A percentile compares a stretch with the other conserved stretches of the same genome.
Evolutionary conservation across 176 grass and related monocot species (phyloP).

Genomic region (bread wheat (Triticum aestivum)): DNA sequence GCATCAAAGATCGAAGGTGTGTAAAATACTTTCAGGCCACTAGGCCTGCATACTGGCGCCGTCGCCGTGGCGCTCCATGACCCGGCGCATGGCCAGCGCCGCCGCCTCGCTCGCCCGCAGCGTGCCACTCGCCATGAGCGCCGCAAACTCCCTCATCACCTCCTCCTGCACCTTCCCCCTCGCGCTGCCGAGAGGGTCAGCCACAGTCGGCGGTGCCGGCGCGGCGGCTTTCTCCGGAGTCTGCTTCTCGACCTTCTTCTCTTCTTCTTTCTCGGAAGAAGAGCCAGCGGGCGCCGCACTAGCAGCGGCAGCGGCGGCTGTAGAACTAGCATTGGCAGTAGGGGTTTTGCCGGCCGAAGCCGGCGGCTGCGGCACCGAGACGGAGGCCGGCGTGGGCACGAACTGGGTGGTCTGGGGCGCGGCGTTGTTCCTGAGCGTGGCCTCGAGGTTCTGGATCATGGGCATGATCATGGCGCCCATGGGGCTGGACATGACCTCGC

Average conservation of each 20-base stretch:
- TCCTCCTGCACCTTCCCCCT: constrained; percentile 77
- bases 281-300: background rate
- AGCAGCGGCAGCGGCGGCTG: background rate
- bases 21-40: background rate
- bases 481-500: constrained; percentile 86
- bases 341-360: background rate
- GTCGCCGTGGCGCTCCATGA: constrained; percentile 76
- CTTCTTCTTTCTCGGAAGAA: background rate
- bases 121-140: constrained; percentile 72
- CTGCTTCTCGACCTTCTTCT: background rate
- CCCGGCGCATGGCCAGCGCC: constrained; percentile 62
- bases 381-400: background rate
- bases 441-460: constrained; percentile 76
- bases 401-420: constrained; percentile 45
- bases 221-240: background rate
- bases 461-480: constrained; percentile 74
- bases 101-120: constrained; percentile 72
- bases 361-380: background rate
- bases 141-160: constrained; percentile 73
- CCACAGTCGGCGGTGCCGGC: background rate
- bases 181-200: constrained; percentile 46
- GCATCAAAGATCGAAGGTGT: background rate
- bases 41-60: constrained; percentile 27
- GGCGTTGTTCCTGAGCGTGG: constrained; percentile 39
- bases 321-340: background rate